A percentile compares a stretch with the other conserved stretches of the same genome.
These are phyloP conservation scores for Plasmopara muralis DNA, from an alignment of 352 stramenopile genomes.

Conservation along the genomic window DNA sequence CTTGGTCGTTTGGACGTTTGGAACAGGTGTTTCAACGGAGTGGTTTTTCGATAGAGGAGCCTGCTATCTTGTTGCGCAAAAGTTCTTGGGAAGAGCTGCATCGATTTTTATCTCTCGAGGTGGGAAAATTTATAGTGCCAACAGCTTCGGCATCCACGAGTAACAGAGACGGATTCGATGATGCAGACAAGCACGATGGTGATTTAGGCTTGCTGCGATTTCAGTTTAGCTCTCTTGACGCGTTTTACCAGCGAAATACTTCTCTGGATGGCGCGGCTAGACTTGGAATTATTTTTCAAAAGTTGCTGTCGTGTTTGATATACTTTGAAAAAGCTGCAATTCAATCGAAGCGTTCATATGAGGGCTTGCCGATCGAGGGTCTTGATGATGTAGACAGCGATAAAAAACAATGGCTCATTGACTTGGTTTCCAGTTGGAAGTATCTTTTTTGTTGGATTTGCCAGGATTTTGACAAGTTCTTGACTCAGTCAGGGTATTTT, in stretches of 20 bases:
- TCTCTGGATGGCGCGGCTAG: slow-evolving; percentile 36
- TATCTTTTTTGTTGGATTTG: slow-evolving; percentile 56
- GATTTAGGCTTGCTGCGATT: slow-evolving; percentile 22
- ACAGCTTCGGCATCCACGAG: slow-evolving; percentile 5
- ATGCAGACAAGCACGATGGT: slow-evolving; percentile 25
- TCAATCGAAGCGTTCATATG: slow-evolving; percentile 18
- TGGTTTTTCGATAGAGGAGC: slow-evolving; percentile 1
- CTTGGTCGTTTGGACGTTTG: slow-evolving; percentile 42
- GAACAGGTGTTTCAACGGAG: slow-evolving; percentile 27
- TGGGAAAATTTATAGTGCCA: slow-evolving; percentile 37
- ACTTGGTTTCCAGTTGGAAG: slow-evolving; percentile 45
- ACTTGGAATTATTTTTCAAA: slow-evolving; percentile 40
- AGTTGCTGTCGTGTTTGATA: slow-evolving; percentile 39
- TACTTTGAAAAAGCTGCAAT: slow-evolving; percentile 29
- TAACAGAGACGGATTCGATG: slow-evolving; percentile 12
- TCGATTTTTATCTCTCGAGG: slow-evolving; percentile 29
- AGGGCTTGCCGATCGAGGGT: slow-evolving; percentile 15
- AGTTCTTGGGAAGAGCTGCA: slow-evolving; percentile 40
- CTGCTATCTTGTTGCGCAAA: slow-evolving; percentile 19
- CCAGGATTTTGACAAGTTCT: slow-evolving; percentile 22
- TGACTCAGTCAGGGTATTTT: slow-evolving; percentile 12
- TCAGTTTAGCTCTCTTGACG: slow-evolving; percentile 32
- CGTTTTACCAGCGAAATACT: slow-evolving; percentile 46
- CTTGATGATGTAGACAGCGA: slow-evolving; percentile 18
- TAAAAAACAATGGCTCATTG: slow-evolving; percentile 34